Evolutionary conservation across 2,329 filamentous ascomycete species (phyloP), one percentile per base, ranked within the genome.

Genomic region (Ceratocystis destructans): DNA sequence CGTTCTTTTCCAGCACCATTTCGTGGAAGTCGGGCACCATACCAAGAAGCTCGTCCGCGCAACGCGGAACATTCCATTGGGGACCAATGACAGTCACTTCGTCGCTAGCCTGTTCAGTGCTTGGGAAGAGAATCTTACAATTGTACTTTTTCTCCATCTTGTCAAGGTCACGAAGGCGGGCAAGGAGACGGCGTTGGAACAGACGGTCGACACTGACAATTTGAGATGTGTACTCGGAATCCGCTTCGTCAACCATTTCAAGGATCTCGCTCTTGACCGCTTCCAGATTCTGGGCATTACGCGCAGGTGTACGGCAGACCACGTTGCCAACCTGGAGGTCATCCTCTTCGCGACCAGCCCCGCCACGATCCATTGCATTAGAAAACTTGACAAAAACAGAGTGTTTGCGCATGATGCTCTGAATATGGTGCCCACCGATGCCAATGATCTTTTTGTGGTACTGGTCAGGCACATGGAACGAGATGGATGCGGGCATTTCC

Each of bases 381-480:
- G 91, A 96, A 73, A 99, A 99, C 75, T 99, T 99, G 78, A 99
- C 94, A 72, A 99, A 99, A 71, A 99, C 94, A 0, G 94, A 97
- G 77, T 99, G 96, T 78, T 97, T 97, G 80, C 99, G 97, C 94
- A 99, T 99, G 79, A 99, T 97, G 66, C 93, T 90, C 76, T 99
- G 94, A 71, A 99, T 99, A 73, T 99, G 94, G 75, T 97, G 93
- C 8, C 94, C 94, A 69, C 94, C 94, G 72, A 99, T 97, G 64
- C 94, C 94, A 70, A 99, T 99, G 73, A 99, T 99, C 62, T 94
- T 91, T 79, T 99, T 99, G 77, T 99, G 94, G 74, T 99, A 99
- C 76, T 97, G 94, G 72, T 99, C 94, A 2, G 94, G 94, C 33
- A 99, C 94, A 73, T 99, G 94, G 81, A 99, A 99, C 0, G 94